Percentiles rank a stretch among this genome's conserved stretches.
Conservation (phyloP, 108 stramenopile genomes). For the Nannochloropsis oceanica region DNA sequence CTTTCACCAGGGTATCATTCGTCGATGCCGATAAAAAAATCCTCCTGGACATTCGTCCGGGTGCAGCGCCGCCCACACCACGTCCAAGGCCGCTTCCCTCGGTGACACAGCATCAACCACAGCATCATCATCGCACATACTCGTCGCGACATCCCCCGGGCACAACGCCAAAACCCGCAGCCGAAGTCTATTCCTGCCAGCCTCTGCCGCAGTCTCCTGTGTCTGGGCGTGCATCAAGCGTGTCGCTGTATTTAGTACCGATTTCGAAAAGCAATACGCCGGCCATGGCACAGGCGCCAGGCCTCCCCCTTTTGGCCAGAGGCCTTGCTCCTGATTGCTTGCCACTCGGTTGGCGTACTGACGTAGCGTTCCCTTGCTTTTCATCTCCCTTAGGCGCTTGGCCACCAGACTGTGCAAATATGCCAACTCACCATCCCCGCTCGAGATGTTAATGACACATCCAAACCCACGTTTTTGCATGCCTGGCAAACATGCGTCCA, state of each 20-base stretch:
- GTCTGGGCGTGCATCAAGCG: background rate
- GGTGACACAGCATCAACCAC: background rate
- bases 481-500: background rate
- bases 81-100: background rate
- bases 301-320: background rate
- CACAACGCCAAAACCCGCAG: background rate
- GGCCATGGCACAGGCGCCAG: background rate
- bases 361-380: background rate
- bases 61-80: background rate
- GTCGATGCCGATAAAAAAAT: background rate
- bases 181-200: no score
- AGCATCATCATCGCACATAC: background rate
- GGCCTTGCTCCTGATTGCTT: background rate
- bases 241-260: background rate
- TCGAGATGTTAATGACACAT: background rate
- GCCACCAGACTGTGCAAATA: background rate
- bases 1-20: background rate
- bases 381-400: background rate
- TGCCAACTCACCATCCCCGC: background rate
- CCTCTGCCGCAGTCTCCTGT: background rate
- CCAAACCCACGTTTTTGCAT: background rate
- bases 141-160: background rate
- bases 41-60: background rate
- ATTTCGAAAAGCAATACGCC: background rate
- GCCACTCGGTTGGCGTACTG: background rate